Percentiles rank a stretch among this genome's conserved stretches.
Evolutionary conservation across 179 eudicot species (phyloP).

Genomic region (Actinidia arguta): DNA sequence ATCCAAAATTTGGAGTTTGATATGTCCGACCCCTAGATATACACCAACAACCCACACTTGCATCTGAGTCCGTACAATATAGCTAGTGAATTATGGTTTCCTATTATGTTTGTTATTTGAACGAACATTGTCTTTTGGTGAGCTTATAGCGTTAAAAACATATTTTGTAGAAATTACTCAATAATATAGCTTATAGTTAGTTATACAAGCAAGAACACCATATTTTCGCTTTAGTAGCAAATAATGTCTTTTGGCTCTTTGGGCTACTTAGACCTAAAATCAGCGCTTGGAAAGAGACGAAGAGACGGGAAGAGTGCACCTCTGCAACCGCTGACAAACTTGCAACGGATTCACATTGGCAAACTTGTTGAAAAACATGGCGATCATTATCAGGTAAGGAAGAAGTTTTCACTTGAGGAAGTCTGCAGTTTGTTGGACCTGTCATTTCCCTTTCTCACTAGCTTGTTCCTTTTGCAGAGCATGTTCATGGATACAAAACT

Average conservation of each 20-base stretch:
- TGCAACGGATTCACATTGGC: constrained; percentile 65
- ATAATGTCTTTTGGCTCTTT: background rate
- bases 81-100: no score
- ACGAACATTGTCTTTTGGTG: no score
- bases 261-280: constrained; percentile 64
- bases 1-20: no score
- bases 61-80: no score
- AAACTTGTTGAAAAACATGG: constrained; percentile 78
- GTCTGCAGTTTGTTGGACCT: constrained; percentile 10
- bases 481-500: constrained; percentile 92
- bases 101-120: no score
- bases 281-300: constrained; percentile 87
- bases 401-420: background rate
- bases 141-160: no score
- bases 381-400: constrained; percentile 80
- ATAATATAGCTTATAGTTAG: background rate
- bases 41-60: no score
- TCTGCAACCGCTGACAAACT: constrained; percentile 76
- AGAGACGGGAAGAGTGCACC: constrained; percentile 81
- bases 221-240: background rate
- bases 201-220: background rate
- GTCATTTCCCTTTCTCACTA: constrained; percentile 10
- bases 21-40: no score
- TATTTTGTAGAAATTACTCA: background rate
- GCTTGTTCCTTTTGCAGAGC: constrained; percentile 51